Evolutionary conservation across 306 rosid species (phyloP).

Genomic region (Begonia loranthoides): DNA sequence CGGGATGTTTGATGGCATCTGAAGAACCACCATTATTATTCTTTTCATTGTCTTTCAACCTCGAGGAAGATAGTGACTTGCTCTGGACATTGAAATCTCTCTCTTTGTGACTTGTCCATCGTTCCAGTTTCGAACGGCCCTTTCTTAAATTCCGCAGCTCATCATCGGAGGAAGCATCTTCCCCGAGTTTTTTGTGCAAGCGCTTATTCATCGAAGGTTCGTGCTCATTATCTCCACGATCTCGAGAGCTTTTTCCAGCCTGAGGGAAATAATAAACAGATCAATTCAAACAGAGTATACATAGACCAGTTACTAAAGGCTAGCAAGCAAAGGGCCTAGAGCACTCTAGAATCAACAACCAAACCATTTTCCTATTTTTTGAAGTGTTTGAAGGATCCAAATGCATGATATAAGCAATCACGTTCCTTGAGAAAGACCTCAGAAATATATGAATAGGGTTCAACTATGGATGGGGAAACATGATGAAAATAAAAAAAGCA

Average conservation of each 20-base stretch:
- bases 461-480: no score
- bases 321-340: no score
- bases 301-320: no score
- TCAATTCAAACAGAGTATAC: slow-evolving; percentile 2
- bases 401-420: no score
- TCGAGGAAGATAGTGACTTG: slow-evolving; percentile 50
- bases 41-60: slow-evolving; percentile 39
- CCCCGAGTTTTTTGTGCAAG: slow-evolving; percentile 30
- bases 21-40: slow-evolving; percentile 33
- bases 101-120: slow-evolving; percentile 94
- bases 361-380: no score
- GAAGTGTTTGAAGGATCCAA: no score
- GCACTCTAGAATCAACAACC: no score
- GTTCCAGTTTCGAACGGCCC: slow-evolving; percentile 94
- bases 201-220: slow-evolving; percentile 11
- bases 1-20: slow-evolving; percentile 47
- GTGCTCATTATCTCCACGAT: slow-evolving; percentile 35
- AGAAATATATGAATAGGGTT: no score
- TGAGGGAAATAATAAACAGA: slow-evolving; percentile 15
- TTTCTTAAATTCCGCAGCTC: slow-evolving; percentile 60
- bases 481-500: no score
- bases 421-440: no score
- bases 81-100: slow-evolving; percentile 46
- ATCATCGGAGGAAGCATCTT: slow-evolving; percentile 54
- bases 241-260: slow-evolving; percentile 57